Evolutionary conservation across 1,139 yeast species (phyloP), one percentile per base, ranked within the genome.

Genomic region (Geotrichum europaeum): DNA sequence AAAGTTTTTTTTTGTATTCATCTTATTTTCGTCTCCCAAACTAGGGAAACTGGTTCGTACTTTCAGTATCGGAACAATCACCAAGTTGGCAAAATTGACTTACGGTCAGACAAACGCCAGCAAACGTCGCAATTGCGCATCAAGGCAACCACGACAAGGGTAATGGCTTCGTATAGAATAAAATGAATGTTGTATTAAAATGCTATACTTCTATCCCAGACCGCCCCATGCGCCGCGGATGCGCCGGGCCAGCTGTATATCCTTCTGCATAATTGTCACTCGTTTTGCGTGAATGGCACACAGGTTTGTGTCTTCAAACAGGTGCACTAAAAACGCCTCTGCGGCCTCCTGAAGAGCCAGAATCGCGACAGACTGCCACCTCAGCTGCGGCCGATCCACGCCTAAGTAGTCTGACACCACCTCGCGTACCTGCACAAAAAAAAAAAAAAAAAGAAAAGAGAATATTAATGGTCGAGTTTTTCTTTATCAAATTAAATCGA

Each of bases 231-330:
- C 72, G n/a, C 97, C 97, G 66, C 97, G 80, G 58, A 92, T 85
- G 70, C 97, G 79, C 72, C 97, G 81, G 1, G 97, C 98, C 67
- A 92, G 78, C 69, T 90, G 96, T 66, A 92, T 86, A 72, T 92
- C 98, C 72, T 88, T 89, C 69, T 89, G 92, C 96, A 90, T 90
- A 32, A 92, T 89, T 0, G 98, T 92, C 24, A 92, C 96, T 66
- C 98, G 79, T 71, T 89, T 91, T 2, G 97, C 97, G 73, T 92
- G 98, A 45, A 90, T 79, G 4, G 97, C 97, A 75, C 96, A 83
- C 57, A 92, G 74, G 68, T 91, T 91, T 9, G 97, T 91, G 71
- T 92, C 97, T 71, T 92, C 97, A 65, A 92, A 80, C 59, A 92
- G 75, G 63, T 91, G 92, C 12, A 91, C 89, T 65, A 92, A 75